Conservation (phyloP, 2,329 filamentous ascomycete species). For the Trichocomaceae sp. region DNA sequence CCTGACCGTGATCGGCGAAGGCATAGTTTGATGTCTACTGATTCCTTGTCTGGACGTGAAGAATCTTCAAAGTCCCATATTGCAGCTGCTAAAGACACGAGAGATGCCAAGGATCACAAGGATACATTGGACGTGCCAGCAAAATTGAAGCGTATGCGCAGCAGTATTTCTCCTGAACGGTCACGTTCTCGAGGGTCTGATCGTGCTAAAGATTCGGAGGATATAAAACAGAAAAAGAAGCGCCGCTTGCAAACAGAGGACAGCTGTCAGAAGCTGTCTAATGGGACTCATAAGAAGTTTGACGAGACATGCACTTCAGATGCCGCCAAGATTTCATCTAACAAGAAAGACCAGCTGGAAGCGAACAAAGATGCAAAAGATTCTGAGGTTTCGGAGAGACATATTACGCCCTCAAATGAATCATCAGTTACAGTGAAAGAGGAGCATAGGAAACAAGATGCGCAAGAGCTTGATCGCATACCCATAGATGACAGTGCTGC, state of each 20-base stretch:
- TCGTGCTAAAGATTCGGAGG: conserved; percentile 25
- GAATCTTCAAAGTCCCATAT: conserved; percentile 26
- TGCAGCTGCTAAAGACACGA: conserved; percentile 8
- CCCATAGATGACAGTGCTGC: conserved; percentile 22
- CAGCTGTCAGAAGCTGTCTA: conserved; percentile 24
- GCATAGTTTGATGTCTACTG: conserved; percentile 35
- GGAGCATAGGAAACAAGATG: conserved; percentile 26
- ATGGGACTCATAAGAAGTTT: conserved; percentile 25
- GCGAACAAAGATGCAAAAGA: conserved; percentile 15
- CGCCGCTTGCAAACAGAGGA: conserved; percentile 37
- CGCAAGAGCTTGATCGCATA: conserved; percentile 23
- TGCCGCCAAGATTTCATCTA: conserved; percentile 7
- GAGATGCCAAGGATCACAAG: background rate
- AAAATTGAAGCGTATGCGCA: conserved; percentile 36
- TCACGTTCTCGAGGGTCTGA: conserved; percentile 31
- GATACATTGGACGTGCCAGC: conserved; percentile 7
- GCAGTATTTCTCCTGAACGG: conserved; percentile 37
- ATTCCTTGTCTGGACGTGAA: conserved; percentile 35
- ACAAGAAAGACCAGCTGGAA: conserved; percentile 17
- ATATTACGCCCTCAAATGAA: conserved; percentile 16
- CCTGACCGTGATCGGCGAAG: conserved; percentile 30
- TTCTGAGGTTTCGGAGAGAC: conserved; percentile 10
- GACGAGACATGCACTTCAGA: conserved; percentile 13
- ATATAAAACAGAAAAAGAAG: conserved; percentile 36
- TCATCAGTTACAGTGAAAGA: conserved; percentile 23